Conservation (phyloP, 345 rosid genomes). For the Camelina laxa region DNA sequence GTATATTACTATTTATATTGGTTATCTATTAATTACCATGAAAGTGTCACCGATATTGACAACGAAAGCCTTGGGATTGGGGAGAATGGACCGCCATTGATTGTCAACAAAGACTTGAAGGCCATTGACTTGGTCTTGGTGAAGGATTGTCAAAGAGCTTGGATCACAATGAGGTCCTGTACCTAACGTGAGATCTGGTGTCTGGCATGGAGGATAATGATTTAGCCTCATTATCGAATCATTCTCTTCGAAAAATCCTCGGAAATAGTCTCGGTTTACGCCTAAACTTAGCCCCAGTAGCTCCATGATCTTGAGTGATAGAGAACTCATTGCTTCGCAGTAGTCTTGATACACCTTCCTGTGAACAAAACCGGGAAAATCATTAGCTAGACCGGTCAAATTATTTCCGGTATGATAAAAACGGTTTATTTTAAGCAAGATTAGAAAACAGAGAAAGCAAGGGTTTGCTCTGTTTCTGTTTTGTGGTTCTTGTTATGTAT, state of each 20-base stretch:
- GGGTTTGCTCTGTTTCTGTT: conserved; percentile 31
- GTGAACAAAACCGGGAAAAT: conserved; percentile 18
- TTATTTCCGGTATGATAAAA: conserved; percentile 10
- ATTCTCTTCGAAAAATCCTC: conserved; percentile 74
- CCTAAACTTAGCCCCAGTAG: conserved; percentile 81
- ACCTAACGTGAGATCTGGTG: conserved; percentile 90
- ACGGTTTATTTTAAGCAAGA: conserved; percentile 21
- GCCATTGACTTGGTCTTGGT: conserved; percentile 93
- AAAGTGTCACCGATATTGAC: conserved; percentile 98
- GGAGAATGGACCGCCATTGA: conserved; percentile 78
- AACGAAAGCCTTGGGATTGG: conserved; percentile 81
- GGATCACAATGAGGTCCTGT: conserved; percentile 99
- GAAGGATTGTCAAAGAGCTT: conserved; percentile 95
- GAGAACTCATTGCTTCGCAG: conserved; percentile 81
- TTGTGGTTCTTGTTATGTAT: conserved; percentile 19
- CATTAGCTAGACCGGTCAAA: conserved; percentile 6
- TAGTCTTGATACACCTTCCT: conserved; percentile 84
- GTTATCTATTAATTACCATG: conserved; percentile 61
- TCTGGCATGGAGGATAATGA: conserved; percentile 94
- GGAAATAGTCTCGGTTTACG: conserved; percentile 56
- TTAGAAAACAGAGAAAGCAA: conserved; percentile 26
- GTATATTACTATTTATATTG: neutral
- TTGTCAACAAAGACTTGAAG: conserved; percentile 92
- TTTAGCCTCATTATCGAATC: conserved; percentile 98
- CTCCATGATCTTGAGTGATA: conserved; percentile 93